Percentiles rank a stretch among this genome's conserved stretches.
These are phyloP conservation scores for Coemansia sp. DNA, from an alignment of 192 early-diverging fungal genomes.

Conservation along the genomic window DNA sequence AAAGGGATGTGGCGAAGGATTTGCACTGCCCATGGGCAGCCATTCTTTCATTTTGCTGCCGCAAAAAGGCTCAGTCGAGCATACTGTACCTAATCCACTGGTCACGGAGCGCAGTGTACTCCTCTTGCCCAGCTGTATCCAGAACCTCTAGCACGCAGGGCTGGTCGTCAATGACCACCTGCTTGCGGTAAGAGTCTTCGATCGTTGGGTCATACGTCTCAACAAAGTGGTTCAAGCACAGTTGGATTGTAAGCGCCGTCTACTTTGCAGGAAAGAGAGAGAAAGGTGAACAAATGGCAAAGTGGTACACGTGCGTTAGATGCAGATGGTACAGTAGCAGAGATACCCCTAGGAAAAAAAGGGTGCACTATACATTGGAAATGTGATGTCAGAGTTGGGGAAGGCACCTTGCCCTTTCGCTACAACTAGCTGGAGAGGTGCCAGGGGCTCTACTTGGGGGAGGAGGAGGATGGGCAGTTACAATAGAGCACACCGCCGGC, in stretches of 20 bases:
- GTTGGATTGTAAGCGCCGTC: conserved; percentile 66
- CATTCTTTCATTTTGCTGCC: conserved; percentile 7
- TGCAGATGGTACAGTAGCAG: background rate
- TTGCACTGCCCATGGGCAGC: conserved; percentile 13
- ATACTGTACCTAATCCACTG: conserved; percentile 73
- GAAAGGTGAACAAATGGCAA: background rate
- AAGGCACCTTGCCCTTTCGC: background rate
- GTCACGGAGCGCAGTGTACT: conserved; percentile 77
- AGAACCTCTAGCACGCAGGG: conserved; percentile 96
- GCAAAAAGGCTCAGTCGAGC: background rate
- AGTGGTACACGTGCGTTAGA: background rate
- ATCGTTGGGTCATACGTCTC: conserved; percentile 98
- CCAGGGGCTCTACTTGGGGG: background rate
- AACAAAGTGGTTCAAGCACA: conserved; percentile 64
- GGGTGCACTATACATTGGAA: background rate
- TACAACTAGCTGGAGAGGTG: background rate
- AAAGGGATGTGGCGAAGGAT: conserved; percentile 10
- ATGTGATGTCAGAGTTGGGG: background rate
- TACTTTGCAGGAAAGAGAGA: conserved; percentile 14
- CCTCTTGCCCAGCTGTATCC: conserved; percentile 92
- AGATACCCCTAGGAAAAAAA: background rate
- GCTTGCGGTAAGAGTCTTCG: conserved; percentile 97
- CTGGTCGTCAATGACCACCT: conserved; percentile 95
- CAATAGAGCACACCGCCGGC: background rate
- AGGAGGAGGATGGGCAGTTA: background rate